Percentiles rank a stretch among this genome's conserved stretches.
Evolutionary conservation across 257 asterid genomes (phyloP).

Genomic region (Nicotiana sylvestris): DNA sequence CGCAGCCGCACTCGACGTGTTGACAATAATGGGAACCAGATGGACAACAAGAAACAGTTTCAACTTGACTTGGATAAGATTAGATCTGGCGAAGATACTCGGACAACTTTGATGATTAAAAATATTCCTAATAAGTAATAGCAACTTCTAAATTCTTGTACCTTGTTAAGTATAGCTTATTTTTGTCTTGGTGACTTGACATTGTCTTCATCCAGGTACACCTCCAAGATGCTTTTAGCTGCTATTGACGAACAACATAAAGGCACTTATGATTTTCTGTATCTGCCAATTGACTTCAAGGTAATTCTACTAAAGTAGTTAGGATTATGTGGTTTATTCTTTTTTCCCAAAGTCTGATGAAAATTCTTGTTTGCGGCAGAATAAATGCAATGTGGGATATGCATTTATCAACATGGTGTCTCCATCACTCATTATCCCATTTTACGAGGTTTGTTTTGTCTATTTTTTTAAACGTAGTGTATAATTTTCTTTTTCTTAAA

Average conservation of each 20-base stretch:
- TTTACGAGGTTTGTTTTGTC: conserved; percentile 50
- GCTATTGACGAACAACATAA: conserved; percentile 58
- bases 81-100: conserved; percentile 51
- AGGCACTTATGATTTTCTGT: conserved; percentile 79
- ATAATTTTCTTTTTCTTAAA: neutral
- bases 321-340: neutral
- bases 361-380: conserved; percentile 38
- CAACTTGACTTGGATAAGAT: conserved; percentile 68
- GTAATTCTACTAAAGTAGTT: conserved; percentile 24
- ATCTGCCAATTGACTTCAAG: conserved; percentile 86
- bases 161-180: neutral
- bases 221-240: conserved; percentile 73
- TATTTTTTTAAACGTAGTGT: neutral
- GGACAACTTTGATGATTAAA: conserved; percentile 78
- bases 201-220: conserved; percentile 43
- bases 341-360: conserved; percentile 3
- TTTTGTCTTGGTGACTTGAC: neutral
- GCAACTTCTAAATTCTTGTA: neutral
- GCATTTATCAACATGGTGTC: conserved; percentile 85
- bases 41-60: conserved; percentile 47
- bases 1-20: conserved; percentile 29
- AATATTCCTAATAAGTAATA: conserved; percentile 84
- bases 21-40: conserved; percentile 39
- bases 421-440: conserved; percentile 56
- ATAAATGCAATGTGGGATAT: conserved; percentile 85